phyloP scores from a whole-genome alignment of 345 rosid genomes.

The Eutrema heterophyllum region DNA sequence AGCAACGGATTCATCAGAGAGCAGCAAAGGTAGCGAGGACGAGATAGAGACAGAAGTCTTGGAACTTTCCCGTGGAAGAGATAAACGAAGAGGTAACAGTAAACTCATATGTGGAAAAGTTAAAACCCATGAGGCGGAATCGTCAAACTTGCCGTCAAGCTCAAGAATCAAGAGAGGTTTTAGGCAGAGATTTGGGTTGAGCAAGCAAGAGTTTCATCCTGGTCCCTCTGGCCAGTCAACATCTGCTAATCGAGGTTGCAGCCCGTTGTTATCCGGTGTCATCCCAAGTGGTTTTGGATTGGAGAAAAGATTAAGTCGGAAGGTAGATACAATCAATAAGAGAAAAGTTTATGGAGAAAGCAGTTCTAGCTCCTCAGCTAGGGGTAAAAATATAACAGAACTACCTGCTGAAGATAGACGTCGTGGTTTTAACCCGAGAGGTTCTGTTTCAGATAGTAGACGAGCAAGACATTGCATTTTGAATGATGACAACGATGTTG shows the following conservation, averaged over 20 bases:
- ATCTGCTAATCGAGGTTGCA: constrained; percentile 39
- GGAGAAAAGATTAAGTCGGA: constrained; percentile 42
- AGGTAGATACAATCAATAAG: constrained; percentile 41
- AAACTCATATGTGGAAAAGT: constrained; percentile 32
- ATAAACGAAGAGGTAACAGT: constrained; percentile 35
- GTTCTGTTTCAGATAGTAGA: constrained; percentile 57
- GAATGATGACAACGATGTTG: constrained; percentile 38
- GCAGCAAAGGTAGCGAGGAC: constrained; percentile 45
- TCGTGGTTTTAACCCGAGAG: constrained; percentile 39
- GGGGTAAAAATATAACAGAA: constrained; percentile 53
- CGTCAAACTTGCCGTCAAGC: constrained; percentile 46
- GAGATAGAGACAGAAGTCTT: constrained; percentile 46
- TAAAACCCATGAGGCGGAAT: constrained; percentile 35
- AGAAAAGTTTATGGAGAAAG: constrained; percentile 59
- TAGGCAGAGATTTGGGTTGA: constrained; percentile 42
- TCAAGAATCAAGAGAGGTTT: constrained; percentile 42
- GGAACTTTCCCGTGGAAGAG: constrained; percentile 35
- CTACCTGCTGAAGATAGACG: constrained; percentile 39
- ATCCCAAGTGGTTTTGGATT: constrained; percentile 43
- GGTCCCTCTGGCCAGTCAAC: constrained; percentile 41
- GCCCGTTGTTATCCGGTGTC: constrained; percentile 47
- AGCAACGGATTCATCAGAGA: constrained; percentile 67
- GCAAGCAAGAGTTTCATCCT: constrained; percentile 41
- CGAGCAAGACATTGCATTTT: constrained; percentile 41
- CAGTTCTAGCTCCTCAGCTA: constrained; percentile 64